Evolutionary conservation across 352 stramenopile genomes (phyloP), one percentile per base, ranked within the genome.

Genomic region (Phytopythium aichiense): DNA sequence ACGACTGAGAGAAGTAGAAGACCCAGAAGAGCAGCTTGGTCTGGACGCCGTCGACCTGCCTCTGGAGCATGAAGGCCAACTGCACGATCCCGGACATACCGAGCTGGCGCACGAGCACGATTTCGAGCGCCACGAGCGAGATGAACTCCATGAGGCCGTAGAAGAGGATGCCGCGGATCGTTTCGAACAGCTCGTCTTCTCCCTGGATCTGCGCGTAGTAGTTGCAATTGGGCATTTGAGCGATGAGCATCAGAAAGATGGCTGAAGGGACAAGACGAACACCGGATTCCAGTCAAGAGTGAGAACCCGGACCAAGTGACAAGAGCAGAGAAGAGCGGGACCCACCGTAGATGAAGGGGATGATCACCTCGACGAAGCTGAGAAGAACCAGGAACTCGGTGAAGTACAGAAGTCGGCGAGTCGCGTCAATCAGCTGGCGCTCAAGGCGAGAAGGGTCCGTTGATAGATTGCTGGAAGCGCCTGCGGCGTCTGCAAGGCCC

Each of bases 21-120:
- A 86, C 65, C 76, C 76, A 82, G 38, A 77, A 67, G 20, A 77
- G 37, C 12, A 87, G 51, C 49, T 75, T 82, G 7, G 37, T 60
- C 25, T 81, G 77, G 1, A 82, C 49, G 40, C 73, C 50, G 15
- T 57, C 61, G 18, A 42, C 54, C 18, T 84, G 70, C 9, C 61
- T 71, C 18, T 70, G 58, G 12, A 87, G 61, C 42, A 84, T 60
- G 45, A 87, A 84, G 11, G 66, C 64, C 8, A 79, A 35, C 38
- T 78, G 72, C 12, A 57, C 49, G 31, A 75, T 62, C 0, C 66
- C 48, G 4, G 67, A 76, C 6, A 80, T 42, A 2, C 58, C 49
- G 28, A 83, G 52, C 50, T 73, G 68, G 46, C 37, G 60, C 37
- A 60, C 48, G 7, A 83, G 23, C 7, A 67, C 61, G 30, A 63